Conservation (phyloP, 2,329 filamentous ascomycete species). For the Cercospora janseana region DNA sequence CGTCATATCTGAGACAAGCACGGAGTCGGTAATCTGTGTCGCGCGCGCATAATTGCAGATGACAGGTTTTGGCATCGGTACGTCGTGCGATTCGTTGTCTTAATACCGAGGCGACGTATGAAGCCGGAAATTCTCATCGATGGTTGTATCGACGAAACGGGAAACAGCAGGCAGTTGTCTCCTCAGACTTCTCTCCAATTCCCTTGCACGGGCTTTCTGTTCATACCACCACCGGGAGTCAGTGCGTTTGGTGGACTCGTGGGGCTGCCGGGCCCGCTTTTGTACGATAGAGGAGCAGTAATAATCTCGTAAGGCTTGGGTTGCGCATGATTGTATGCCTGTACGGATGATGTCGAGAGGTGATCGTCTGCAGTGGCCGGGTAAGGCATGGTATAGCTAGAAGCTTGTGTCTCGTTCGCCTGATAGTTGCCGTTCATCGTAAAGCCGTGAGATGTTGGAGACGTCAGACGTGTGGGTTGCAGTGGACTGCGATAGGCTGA, state of each 20-base stretch:
- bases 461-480: slow-evolving; percentile 8
- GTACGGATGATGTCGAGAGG: background rate
- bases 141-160: too few species aligned
- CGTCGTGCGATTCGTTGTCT: too few species aligned
- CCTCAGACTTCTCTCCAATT: slow-evolving; percentile 37
- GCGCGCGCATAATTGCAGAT: too few species aligned
- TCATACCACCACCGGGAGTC: slow-evolving; percentile 17
- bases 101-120: too few species aligned
- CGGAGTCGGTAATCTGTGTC: too few species aligned
- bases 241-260: slow-evolving; percentile 27
- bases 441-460: background rate
- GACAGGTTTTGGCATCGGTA: too few species aligned
- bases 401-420: background rate
- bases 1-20: too few species aligned
- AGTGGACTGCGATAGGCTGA: slow-evolving; percentile 14
- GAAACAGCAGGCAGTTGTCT: background rate
- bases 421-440: background rate
- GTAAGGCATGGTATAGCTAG: slow-evolving; percentile 2
- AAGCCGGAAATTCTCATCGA: too few species aligned
- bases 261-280: slow-evolving; percentile 21
- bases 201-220: slow-evolving; percentile 37
- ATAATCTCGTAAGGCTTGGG: slow-evolving; percentile 25
- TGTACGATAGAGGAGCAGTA: slow-evolving; percentile 18
- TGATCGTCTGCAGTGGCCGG: slow-evolving; percentile 14
- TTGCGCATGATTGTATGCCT: slow-evolving; percentile 10